phyloP scores from a whole-genome alignment of 2,329 filamentous ascomycete species.

The Exophiala oligosperma region DNA sequence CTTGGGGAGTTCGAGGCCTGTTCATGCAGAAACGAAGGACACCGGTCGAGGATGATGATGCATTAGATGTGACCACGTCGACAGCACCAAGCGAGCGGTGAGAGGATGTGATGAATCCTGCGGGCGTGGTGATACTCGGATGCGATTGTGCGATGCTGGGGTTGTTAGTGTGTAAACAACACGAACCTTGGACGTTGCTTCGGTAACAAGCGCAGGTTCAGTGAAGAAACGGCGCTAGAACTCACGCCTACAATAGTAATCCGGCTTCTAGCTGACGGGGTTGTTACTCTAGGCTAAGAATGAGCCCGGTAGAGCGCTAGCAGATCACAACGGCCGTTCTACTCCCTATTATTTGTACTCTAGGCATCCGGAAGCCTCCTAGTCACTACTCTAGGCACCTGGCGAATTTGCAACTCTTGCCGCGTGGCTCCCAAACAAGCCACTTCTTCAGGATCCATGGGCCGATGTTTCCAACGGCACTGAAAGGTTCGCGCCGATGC shows the following conservation, averaged over 20 bases:
- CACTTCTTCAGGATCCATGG: not conserved
- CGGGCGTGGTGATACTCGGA: conserved; percentile 1
- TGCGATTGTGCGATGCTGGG: not conserved
- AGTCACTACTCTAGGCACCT: not conserved
- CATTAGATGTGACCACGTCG: conserved; percentile 18
- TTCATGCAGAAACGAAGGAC: not conserved
- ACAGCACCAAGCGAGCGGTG: conserved; percentile 16
- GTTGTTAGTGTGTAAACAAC: conserved; percentile 19
- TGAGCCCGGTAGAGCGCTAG: too few species aligned
- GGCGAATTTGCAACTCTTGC: not conserved
- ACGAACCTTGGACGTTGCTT: conserved; percentile 18
- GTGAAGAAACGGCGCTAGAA: not conserved
- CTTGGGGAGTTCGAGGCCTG: conserved; percentile 1
- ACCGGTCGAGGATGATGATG: conserved; percentile 8
- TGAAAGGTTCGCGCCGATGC: conserved; percentile 16
- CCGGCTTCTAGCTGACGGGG: too few species aligned
- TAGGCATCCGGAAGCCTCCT: not conserved
- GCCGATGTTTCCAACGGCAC: not conserved
- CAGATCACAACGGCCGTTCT: too few species aligned
- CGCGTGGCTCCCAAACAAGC: not conserved
- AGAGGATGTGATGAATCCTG: conserved; percentile 15
- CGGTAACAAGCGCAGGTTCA: conserved; percentile 13
- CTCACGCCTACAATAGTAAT: not conserved
- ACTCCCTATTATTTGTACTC: too few species aligned
- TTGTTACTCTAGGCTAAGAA: too few species aligned